Base-by-base conservation (phyloP, 768 basidiomycete species). In the Leccinellum albellum region DNA sequence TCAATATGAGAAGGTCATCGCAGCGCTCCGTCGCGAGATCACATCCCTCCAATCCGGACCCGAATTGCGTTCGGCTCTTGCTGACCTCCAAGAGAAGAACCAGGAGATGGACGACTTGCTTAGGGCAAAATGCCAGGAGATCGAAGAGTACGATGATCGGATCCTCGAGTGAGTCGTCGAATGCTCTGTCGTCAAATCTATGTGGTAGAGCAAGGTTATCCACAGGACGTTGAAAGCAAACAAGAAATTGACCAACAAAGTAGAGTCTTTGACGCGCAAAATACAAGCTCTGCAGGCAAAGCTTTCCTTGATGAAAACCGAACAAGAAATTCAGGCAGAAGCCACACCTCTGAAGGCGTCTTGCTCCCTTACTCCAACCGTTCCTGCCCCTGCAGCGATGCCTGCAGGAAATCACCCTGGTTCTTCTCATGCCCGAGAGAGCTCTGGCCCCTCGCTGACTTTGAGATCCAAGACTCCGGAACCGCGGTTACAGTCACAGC, bases 131-230 rank as follows among this genome's bases (percentile, higher is more conserved):
- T 88, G 86, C 58, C 70, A 77, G 14, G 90, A 92, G 73, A 89
- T 92, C 55, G 90, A 92, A 66, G 88, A 87, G 63, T 89, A 92
- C 55, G 90, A 93, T 63, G 91, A 93, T 66, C 82, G 82, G 33
- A 82, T 85, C 51, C 82, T 92, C 58, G 87, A 87, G 90, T 92
- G 72, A 62, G 59, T 60, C 28, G 10, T 37, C 26, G 45, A n/a
- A 9, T 23, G 17, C 21, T 59, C 55, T 15, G 17, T 55, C 50
- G 50, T 40, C 50, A 51, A 50, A 62, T 26, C 52, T 44, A 33
- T 40, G 32, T 49, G 26, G 35, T 42, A 46, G 44, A 54, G 10
- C 15, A 35, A 55, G 48, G 53, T 49, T 61, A 52, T 59, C 55
- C 15, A 21, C 63, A 92, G 90, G 62, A 82, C 89, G 69, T 68